phyloP scores from a whole-genome alignment of 2,329 filamentous ascomycete species.

The Paradendryphiella salina region DNA sequence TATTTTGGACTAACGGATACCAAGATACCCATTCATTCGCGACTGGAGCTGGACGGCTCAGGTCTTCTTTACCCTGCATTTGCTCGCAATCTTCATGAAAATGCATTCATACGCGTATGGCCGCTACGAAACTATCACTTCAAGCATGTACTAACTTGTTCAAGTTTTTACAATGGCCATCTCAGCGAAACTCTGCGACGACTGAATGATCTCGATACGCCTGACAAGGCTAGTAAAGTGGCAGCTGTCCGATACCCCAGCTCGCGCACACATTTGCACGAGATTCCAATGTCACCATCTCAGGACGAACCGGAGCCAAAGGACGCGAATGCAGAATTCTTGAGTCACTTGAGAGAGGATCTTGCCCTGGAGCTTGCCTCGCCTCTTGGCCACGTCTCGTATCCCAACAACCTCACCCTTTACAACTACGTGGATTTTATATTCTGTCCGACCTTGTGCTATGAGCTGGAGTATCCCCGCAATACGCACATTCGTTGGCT shows the following conservation, averaged over 20 bases:
- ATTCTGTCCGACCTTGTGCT: conserved; percentile 92
- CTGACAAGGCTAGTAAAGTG: conserved; percentile 67
- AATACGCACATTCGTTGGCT: conserved; percentile 74
- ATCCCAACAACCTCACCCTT: conserved; percentile 83
- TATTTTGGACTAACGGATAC: conserved; percentile 10
- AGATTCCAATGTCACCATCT: conserved; percentile 53
- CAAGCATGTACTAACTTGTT: neutral
- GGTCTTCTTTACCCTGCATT: conserved; percentile 90
- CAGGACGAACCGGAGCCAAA: conserved; percentile 50
- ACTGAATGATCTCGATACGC: conserved; percentile 76
- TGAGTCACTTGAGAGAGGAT: conserved; percentile 77
- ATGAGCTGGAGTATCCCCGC: conserved; percentile 94
- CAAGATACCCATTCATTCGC: conserved; percentile 75
- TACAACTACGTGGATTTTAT: conserved; percentile 84
- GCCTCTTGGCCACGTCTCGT: conserved; percentile 84
- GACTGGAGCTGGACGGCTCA: conserved; percentile 97
- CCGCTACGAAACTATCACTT: neutral
- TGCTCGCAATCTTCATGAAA: conserved; percentile 94
- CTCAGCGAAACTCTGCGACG: conserved; percentile 83
- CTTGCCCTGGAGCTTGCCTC: conserved; percentile 90
- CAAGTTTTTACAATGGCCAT: conserved; percentile 89
- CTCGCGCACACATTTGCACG: conserved; percentile 54
- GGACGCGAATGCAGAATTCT: conserved; percentile 37
- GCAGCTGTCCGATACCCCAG: conserved; percentile 75
- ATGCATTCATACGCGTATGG: conserved; percentile 85